These are phyloP conservation scores for Monilinia fructigena DNA, from an alignment of 2,329 filamentous ascomycete species.

Conservation along the genomic window DNA sequence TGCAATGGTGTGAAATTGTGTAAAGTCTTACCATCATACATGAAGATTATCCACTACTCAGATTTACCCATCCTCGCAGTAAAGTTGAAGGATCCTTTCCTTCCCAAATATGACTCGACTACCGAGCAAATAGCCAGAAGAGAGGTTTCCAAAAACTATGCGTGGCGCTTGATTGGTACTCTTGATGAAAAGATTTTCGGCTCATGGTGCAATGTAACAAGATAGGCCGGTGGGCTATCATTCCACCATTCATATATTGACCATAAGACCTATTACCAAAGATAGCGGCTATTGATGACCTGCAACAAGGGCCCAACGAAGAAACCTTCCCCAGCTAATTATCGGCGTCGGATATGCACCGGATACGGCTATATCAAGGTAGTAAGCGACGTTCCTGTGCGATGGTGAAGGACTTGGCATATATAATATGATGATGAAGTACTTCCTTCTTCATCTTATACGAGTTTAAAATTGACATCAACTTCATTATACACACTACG, in stretches of 20 bases:
- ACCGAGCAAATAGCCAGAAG: background rate
- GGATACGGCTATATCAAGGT: background rate
- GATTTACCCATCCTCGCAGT: background rate
- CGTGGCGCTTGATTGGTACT: background rate
- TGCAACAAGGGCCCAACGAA: background rate
- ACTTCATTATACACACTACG: too few relatives aligned
- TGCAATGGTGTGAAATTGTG: background rate
- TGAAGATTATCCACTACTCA: slow-evolving; percentile 7
- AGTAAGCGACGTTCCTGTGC: background rate
- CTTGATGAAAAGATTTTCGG: background rate
- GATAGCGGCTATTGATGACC: background rate
- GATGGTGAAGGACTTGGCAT: background rate
- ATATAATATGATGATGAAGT: background rate
- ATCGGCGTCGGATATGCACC: background rate
- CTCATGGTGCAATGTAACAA: background rate
- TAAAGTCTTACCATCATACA: background rate
- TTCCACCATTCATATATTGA: background rate
- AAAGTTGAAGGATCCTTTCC: background rate
- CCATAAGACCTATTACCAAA: background rate
- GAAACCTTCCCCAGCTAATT: background rate
- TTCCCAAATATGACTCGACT: background rate
- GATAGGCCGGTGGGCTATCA: background rate
- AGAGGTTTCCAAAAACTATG: background rate
- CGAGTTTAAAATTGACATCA: background rate
- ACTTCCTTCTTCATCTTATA: background rate